Percentiles rank a stretch among this genome's conserved stretches.
Conservation (phyloP, 2,329 filamentous ascomycete genomes). For the Beauveria brongniartii region DNA sequence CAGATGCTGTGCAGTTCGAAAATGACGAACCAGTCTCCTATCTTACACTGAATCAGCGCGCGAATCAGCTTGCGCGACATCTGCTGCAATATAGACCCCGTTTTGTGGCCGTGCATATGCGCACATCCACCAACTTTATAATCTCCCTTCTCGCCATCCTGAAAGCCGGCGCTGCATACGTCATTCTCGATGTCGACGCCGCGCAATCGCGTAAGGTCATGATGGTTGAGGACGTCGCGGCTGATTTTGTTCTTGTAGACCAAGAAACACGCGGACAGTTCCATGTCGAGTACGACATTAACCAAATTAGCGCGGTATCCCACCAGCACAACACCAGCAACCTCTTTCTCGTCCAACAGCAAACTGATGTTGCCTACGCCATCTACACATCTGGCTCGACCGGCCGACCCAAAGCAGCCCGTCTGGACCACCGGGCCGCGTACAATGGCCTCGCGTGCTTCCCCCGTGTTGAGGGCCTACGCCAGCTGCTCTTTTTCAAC, state of each 20-base stretch:
- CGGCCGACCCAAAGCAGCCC: background rate
- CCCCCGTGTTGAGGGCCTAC: background rate
- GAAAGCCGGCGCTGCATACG: conserved; percentile 13
- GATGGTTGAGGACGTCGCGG: background rate
- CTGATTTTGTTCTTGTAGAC: background rate
- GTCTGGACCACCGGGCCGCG: background rate
- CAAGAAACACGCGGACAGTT: background rate
- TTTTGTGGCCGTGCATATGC: background rate
- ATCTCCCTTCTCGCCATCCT: background rate
- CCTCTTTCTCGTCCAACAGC: background rate
- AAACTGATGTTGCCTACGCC: background rate
- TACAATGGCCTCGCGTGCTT: background rate
- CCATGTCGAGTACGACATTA: background rate
- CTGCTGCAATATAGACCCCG: background rate
- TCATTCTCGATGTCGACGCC: conserved; percentile 13
- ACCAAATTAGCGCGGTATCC: background rate
- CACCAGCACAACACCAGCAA: background rate
- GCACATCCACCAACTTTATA: background rate
- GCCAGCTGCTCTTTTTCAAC: background rate
- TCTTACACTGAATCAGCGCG: background rate
- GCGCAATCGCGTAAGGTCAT: background rate
- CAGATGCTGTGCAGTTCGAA: background rate
- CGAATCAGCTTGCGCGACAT: background rate
- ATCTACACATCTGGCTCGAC: background rate
- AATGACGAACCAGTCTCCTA: background rate